Evolutionary conservation across 768 basidiomycete genomes (phyloP).

Genomic region (Dentipellis fragilis): DNA sequence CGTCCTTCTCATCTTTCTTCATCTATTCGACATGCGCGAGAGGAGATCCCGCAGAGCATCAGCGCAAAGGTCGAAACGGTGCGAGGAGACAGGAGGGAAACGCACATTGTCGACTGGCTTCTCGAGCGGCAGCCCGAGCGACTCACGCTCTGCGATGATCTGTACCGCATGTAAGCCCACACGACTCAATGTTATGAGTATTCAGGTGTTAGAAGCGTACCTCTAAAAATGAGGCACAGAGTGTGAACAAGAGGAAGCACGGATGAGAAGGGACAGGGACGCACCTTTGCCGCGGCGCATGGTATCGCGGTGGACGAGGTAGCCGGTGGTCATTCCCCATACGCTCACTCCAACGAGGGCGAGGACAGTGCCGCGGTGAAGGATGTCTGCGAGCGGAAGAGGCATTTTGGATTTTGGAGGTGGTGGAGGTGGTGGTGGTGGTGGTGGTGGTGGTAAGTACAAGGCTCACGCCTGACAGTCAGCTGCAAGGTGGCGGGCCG

Average conservation of each 20-base stretch:
- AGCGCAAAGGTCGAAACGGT: background rate
- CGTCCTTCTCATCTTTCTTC: background rate
- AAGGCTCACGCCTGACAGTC: too few species aligned
- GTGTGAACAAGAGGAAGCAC: background rate
- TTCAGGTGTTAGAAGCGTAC: background rate
- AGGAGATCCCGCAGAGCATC: background rate
- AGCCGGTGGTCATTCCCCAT: conserved; percentile 43
- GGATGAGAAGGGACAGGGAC: conserved; percentile 12
- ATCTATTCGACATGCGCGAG: background rate
- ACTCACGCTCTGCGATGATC: background rate
- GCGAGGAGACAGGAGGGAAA: background rate
- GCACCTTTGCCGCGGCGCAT: conserved; percentile 46
- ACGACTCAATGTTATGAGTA: background rate
- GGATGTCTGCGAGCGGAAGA: conserved; percentile 27
- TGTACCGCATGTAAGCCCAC: background rate
- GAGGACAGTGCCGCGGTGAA: conserved; percentile 47
- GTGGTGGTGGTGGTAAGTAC: too few species aligned
- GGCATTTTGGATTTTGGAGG: background rate
- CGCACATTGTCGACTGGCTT: background rate
- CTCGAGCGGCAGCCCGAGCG: background rate
- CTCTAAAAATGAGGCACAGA: background rate
- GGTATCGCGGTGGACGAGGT: conserved; percentile 43
- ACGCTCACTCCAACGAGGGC: conserved; percentile 41
- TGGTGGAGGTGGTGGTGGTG: too few species aligned
- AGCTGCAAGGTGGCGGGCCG: too few species aligned